Evolutionary conservation across 371 early-diverging fungal species (phyloP), one percentile per base, ranked within the genome.

Genomic region (Circinella minor): DNA sequence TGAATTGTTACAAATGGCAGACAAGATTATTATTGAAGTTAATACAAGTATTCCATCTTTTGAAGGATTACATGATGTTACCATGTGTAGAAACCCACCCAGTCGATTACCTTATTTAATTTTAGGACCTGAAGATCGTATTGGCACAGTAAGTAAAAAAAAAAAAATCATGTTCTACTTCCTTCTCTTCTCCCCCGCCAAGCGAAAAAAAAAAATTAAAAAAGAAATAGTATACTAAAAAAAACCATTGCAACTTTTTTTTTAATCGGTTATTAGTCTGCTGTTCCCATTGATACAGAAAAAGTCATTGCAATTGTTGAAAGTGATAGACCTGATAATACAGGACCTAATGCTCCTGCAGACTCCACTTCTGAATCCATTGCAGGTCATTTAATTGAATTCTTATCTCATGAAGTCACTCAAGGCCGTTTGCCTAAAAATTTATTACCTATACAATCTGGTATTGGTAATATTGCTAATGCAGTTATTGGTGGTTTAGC

Each of bases 401-500:
- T 86, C 63, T 77, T 86, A 55, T 78, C 75, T 34, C 77, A 86
- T 48, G 86, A 86, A 72, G 86, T 86, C 62, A 81, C 75, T 46
- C 74, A 81, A 70, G 86, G 81, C 38, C 82, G 86, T 54, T 75
- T 86, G 54, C 86, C 86, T 36, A 71, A 72, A 5, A 78, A 79
- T 49, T 70, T 86, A 36, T 70, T 86, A 10, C 86, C 86, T 54
- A 71, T 86, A 13, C 86, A 86, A 66, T 83, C 84, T 14, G 86
- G 86, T 69, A 84, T 86, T 64, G 86, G 86, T 73, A 86, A 86
- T 73, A 86, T 86, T 71, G 86, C 86, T 37, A 86, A 86, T 70
- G 82, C 84, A 38, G 81, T 86, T 20, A 82, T 86, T 73, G 84
- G 84, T 64, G 86, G 86, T 67, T 73, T 86, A 38, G 84, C 84